Base-by-base conservation (phyloP, 148 eudicot species). In the Rhododendron griersonianum region DNA sequence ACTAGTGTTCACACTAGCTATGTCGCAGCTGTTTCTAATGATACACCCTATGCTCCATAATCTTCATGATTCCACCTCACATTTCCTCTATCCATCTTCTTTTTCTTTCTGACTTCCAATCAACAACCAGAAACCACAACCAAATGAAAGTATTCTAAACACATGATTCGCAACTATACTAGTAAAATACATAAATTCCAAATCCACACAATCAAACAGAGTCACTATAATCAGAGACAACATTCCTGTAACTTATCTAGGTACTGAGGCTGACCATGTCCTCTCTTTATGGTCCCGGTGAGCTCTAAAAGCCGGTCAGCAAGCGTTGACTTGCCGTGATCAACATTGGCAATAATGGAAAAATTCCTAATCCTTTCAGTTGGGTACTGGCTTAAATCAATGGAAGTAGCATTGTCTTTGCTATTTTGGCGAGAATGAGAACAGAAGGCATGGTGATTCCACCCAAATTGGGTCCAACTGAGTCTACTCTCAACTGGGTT, bases 231-330 rank as follows among this genome's bases (percentile, higher is more conserved):
- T 25, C 37, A 48, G 19, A 37, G 28, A 11, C 19, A 6, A 10
- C 0, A 1, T 76, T 94, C 99, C 99, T 96, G 99, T 83, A 96
- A 89, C 86, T 96, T 96, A 87, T 96, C 99, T n/a, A 96, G 94
- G 81, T 93, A 96, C 91, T 96, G 99, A 85, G 99, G 98, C 44
- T 95, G 98, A 3, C 99, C 99, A 91, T 85, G 96, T 10, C 99
- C 99, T 88, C 89, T 95, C 91, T 85, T 92, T 47, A 96, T 96
- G 69, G 99, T 96, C 47, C 94, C 95, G 41, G 99, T 96, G 84
- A 95, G 95, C 92, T 96, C 99, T 89, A 96, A 87, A 81, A 96
- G 91, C 39, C 99, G 90, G 84, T 96, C 99, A 87, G 99, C 99
- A 25, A 96, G 91, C 1, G 99, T 96, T 2, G 99, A 96, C 81